Percentiles rank a stretch among this genome's conserved stretches.
These are phyloP conservation scores for Bremia lactucae DNA, from an alignment of 352 stramenopile genomes.

Conservation along the genomic window DNA sequence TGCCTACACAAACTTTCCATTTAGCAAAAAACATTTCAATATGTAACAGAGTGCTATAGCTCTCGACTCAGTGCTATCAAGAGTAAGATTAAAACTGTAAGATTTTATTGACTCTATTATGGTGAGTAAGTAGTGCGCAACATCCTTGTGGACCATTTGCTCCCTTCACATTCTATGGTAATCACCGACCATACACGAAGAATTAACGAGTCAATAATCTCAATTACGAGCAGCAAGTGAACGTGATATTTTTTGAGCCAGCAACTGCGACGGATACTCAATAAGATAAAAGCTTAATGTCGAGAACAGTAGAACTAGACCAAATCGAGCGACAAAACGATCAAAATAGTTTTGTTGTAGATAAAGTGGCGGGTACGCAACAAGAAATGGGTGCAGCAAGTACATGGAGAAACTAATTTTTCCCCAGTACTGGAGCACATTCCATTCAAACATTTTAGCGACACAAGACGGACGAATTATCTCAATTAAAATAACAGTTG, in stretches of 20 bases:
- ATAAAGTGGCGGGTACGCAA: conserved; percentile 11
- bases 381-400: conserved; percentile 14
- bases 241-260: conserved; percentile 3
- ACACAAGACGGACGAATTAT: conserved; percentile 17
- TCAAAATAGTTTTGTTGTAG: conserved; percentile 23
- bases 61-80: too few species aligned
- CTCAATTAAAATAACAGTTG: conserved; percentile 12
- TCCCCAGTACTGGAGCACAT: conserved; percentile 16
- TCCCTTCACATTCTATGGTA: too few species aligned
- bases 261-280: conserved; percentile 1
- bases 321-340: conserved; percentile 20
- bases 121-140: too few species aligned
- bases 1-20: too few species aligned
- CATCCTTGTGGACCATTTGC: too few species aligned
- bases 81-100: too few species aligned
- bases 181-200: too few species aligned
- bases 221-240: conserved; percentile 1
- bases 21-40: too few species aligned
- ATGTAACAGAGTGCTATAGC: too few species aligned
- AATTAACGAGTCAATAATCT: too few species aligned
- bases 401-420: conserved; percentile 20
- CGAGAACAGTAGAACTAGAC: conserved; percentile 17
- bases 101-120: too few species aligned
- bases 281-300: conserved; percentile 5
- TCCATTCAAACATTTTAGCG: conserved; percentile 19